Conservation (phyloP, 2,329 filamentous ascomycete species). For the Hortaea werneckii region DNA sequence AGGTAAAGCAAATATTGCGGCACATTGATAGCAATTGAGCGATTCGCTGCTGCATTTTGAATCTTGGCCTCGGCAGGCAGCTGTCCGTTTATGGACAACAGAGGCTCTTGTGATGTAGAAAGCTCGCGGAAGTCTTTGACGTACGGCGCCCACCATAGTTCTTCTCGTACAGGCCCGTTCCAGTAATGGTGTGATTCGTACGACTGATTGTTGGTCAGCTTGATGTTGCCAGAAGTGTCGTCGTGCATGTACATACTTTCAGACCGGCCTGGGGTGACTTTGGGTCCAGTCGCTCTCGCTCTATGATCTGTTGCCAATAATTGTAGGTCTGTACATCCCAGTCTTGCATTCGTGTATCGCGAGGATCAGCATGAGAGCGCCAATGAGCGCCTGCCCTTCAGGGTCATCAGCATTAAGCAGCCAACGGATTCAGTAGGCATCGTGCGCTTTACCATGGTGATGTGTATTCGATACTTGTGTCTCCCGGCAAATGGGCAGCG, state of each 20-base stretch:
- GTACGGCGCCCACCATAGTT: slow-evolving; percentile 30
- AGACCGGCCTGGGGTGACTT: slow-evolving; percentile 14
- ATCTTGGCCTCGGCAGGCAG: slow-evolving; percentile 14
- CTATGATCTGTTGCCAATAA: slow-evolving; percentile 28
- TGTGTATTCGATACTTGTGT: slow-evolving; percentile 33
- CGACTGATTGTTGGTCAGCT: slow-evolving; percentile 5
- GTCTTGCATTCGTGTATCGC: slow-evolving; percentile 24
- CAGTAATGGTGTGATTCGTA: slow-evolving; percentile 21
- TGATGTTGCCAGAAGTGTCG: neutral
- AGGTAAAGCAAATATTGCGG: slow-evolving; percentile 30
- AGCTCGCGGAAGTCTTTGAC: slow-evolving; percentile 25
- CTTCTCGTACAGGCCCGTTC: slow-evolving; percentile 16
- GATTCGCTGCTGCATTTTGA: slow-evolving; percentile 21
- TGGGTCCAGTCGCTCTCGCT: slow-evolving; percentile 19
- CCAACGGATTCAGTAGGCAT: too few relatives aligned
- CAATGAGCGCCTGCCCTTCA: slow-evolving; percentile 40
- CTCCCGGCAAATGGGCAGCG: slow-evolving; percentile 34
- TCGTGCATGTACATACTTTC: slow-evolving; percentile 10
- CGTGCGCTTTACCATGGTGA: slow-evolving; percentile 30
- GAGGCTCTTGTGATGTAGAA: slow-evolving; percentile 8
- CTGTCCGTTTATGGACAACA: slow-evolving; percentile 13
- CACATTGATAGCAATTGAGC: slow-evolving; percentile 29
- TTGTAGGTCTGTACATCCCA: slow-evolving; percentile 37
- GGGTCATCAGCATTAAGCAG: neutral
- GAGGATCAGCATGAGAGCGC: slow-evolving; percentile 31